Evolutionary conservation across 169 alveolate species (phyloP).

Genomic region (Haemoproteus tartakovskyi): DNA sequence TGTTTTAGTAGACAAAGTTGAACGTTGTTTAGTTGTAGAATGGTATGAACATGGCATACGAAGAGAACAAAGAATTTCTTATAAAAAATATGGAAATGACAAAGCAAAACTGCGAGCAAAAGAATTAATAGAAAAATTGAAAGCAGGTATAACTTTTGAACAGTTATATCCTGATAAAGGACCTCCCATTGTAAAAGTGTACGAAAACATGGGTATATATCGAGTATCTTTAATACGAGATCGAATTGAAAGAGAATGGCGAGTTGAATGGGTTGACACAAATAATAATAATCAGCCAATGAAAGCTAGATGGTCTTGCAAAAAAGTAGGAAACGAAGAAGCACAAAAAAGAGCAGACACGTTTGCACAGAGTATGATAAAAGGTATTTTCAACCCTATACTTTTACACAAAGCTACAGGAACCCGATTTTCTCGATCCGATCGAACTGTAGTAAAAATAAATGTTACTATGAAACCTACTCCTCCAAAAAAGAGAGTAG

Average conservation of each 20-base stretch:
- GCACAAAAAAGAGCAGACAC: slow-evolving; percentile 78
- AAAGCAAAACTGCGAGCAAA: slow-evolving; percentile 82
- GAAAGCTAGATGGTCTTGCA: slow-evolving; percentile 83
- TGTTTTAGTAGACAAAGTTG: slow-evolving; percentile 74
- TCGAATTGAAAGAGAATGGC: slow-evolving; percentile 75
- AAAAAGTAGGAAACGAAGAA: slow-evolving; percentile 80
- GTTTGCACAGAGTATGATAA: slow-evolving; percentile 76
- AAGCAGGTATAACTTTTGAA: slow-evolving; percentile 77
- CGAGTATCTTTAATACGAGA: slow-evolving; percentile 78
- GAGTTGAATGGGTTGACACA: slow-evolving; percentile 80
- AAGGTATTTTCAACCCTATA: slow-evolving; percentile 77
- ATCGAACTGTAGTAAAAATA: slow-evolving; percentile 41
- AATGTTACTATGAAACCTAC: slow-evolving; percentile 53
- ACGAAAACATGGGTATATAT: slow-evolving; percentile 74
- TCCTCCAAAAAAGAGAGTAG: slow-evolving; percentile 21
- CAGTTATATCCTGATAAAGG: slow-evolving; percentile 82
- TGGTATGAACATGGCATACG: slow-evolving; percentile 76
- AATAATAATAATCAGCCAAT: slow-evolving; percentile 67
- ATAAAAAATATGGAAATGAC: slow-evolving; percentile 80
- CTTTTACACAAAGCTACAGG: slow-evolving; percentile 81
- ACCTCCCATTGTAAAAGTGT: slow-evolving; percentile 77
- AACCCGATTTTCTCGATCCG: slow-evolving; percentile 68
- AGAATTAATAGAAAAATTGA: slow-evolving; percentile 69
- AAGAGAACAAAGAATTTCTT: slow-evolving; percentile 78
- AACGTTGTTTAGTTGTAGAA: slow-evolving; percentile 77